phyloP scores from a whole-genome alignment of 106 monocot genomes.

The Dendrobium nobile region DNA sequence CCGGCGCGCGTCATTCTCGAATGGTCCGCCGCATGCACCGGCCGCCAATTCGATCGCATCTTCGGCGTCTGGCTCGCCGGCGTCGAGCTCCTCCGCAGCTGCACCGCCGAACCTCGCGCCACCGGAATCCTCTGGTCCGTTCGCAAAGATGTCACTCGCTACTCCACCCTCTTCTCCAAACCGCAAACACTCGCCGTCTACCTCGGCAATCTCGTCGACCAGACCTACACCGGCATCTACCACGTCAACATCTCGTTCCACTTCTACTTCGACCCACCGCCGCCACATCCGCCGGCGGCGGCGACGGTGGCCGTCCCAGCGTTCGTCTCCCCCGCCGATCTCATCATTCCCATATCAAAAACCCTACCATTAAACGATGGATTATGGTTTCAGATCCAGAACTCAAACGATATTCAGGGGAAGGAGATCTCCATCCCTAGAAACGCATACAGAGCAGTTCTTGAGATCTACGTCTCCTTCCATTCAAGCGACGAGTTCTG shows the following conservation, averaged over 20 bases:
- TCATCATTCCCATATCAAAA: constrained; percentile 77
- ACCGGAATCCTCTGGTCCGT: constrained; percentile 51
- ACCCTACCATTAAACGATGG: constrained; percentile 63
- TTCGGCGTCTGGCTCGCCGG: constrained; percentile 84
- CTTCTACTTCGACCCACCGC: constrained; percentile 7
- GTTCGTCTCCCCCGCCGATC: constrained; percentile 46
- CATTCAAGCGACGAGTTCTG: constrained; percentile 84
- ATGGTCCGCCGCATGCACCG: constrained; percentile 63
- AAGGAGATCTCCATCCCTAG: constrained; percentile 44
- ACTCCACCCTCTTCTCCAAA: constrained; percentile 31
- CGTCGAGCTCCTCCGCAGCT: constrained; percentile 88
- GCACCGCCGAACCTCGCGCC: constrained; percentile 86
- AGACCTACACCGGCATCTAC: constrained; percentile 19
- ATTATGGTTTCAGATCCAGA: constrained; percentile 65
- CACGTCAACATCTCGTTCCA: constrained; percentile 19
- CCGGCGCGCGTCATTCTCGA: constrained; percentile 52
- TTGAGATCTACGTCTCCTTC: constrained; percentile 78
- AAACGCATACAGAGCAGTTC: constrained; percentile 71
- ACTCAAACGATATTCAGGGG: constrained; percentile 40
- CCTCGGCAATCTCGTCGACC: constrained; percentile 35
- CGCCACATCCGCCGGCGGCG: constrained; percentile 25
- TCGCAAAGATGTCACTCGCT: constrained; percentile 47
- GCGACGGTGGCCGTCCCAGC: constrained; percentile 7
- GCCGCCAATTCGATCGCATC: constrained; percentile 92
- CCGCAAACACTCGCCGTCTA: constrained; percentile 42